Percentiles rank a stretch among this genome's conserved stretches.
These are phyloP conservation scores for Amphicarpaea edgeworthii DNA, from an alignment of 306 rosid species.

Conservation along the genomic window DNA sequence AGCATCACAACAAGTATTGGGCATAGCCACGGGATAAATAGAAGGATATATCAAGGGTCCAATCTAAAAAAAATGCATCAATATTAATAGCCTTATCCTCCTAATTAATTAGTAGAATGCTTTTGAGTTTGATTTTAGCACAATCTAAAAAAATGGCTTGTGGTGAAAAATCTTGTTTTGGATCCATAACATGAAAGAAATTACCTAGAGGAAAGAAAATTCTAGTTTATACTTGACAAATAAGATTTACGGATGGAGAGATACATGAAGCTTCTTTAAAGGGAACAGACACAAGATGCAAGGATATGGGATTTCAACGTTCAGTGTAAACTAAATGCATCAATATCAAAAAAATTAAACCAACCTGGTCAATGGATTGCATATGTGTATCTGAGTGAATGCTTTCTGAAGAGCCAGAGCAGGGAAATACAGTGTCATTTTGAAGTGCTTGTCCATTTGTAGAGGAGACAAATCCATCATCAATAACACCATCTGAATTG, in stretches of 20 bases:
- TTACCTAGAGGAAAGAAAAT: constrained; percentile 2
- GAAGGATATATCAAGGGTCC: neutral
- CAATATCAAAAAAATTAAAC: constrained; percentile 17
- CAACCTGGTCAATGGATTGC: constrained; percentile 59
- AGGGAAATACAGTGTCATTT: constrained; percentile 43
- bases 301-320: constrained; percentile 17
- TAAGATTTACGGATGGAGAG: neutral
- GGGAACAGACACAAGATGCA: constrained; percentile 5
- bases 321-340: constrained; percentile 24
- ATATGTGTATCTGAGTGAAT: constrained; percentile 39
- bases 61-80: neutral
- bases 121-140: neutral
- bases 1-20: neutral
- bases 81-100: neutral
- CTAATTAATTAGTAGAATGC: neutral
- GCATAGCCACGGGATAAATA: neutral
- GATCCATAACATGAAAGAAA: neutral
- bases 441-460: constrained; percentile 41
- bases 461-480: constrained; percentile 38
- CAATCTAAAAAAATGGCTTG: neutral
- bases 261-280: constrained; percentile 23
- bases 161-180: neutral
- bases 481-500: constrained; percentile 39
- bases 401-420: constrained; percentile 53
- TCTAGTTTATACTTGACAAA: constrained; percentile 18